Conservation (phyloP, 768 basidiomycete genomes). For the Sarcodon aspratus region DNA sequence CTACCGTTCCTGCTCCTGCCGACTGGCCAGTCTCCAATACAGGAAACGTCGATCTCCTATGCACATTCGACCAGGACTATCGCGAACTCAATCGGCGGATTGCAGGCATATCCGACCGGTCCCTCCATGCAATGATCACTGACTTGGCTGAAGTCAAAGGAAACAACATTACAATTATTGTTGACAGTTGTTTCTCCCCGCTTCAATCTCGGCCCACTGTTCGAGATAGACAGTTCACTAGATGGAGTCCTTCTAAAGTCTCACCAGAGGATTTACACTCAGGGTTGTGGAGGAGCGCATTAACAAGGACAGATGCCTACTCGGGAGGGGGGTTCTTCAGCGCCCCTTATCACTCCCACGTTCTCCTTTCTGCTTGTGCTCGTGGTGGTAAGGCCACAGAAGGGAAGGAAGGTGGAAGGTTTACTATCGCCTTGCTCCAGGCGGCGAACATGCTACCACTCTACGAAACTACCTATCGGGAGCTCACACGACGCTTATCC, state of each 20-base stretch:
- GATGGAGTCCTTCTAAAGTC: constrained; percentile 52
- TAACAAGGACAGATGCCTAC: constrained; percentile 24
- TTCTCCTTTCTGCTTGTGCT: constrained; percentile 45
- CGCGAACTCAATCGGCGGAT: constrained; percentile 32
- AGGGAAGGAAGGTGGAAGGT: constrained; percentile 49
- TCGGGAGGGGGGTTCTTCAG: constrained; percentile 34
- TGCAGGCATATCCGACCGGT: constrained; percentile 59
- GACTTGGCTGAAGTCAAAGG: constrained; percentile 49
- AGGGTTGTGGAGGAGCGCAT: constrained; percentile 45
- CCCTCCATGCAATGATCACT: constrained; percentile 46
- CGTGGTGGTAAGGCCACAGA: constrained; percentile 46
- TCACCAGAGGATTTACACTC: constrained; percentile 40
- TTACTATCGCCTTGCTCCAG: constrained; percentile 45
- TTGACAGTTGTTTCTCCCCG: constrained; percentile 53
- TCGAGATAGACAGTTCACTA: constrained; percentile 34
- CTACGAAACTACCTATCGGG: constrained; percentile 38
- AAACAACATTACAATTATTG: constrained; percentile 56
- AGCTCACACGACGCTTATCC: constrained; percentile 33
- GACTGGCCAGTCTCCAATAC: constrained; percentile 43
- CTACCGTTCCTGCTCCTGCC: constrained; percentile 39
- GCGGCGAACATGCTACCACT: constrained; percentile 33
- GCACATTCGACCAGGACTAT: constrained; percentile 56
- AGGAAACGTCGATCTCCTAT: constrained; percentile 43
- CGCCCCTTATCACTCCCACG: constrained; percentile 28
- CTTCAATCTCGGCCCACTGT: constrained; percentile 25